Base-by-base conservation (phyloP, 2,329 filamentous ascomycete genomes). In the Colletotrichum shisoi region DNA sequence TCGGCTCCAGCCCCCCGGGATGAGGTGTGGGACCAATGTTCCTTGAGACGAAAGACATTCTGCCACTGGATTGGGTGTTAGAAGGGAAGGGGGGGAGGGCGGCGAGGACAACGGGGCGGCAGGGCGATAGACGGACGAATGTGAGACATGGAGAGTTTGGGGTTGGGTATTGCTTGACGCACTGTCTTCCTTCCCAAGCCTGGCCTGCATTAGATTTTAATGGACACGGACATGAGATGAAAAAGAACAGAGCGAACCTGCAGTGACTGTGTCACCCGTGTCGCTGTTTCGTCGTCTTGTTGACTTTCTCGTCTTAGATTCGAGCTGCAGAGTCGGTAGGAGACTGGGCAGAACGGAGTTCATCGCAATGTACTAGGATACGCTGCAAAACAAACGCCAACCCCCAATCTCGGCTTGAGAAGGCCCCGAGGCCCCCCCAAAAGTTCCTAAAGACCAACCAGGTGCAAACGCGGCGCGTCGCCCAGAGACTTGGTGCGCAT, bases 401-500 rank as follows among this genome's bases (percentile, higher is more conserved):
- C 56, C 24, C 24, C 24, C 4, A 27, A 27, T 27, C 24, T 13
- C 31, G 34, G 57, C 45, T 57, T 37, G 45, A 12, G 42, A 57
- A 46, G 13, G 37, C 51, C 19, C 31, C 49, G 49, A 57, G 62
- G 42, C 39, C 63, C 24, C 40, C 40, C 27, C 46, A n/a, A 48
- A 48, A 48, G 49, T 37, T 15, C n/a, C 57, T 40, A 31, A 21
- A 34, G 19, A 24, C 42, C 39, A 53, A 62, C 57, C 46, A 58
- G 27, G 24, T 27, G 56, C 31, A 40, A 24, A 37, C 42, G 51
- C 51, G 44, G 63, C 63, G 63, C 39, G 37, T 1, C 37, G 54
- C 64, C 64, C 61, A 64, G 61, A 67, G 61, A 56, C 64, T 56
- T 64, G 61, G 64, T 64, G 17, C 61, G 61, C 61, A 67, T 59